These are phyloP conservation scores for Boletus eberwhitei DNA, from an alignment of 768 basidiomycete species.

Conservation along the genomic window DNA sequence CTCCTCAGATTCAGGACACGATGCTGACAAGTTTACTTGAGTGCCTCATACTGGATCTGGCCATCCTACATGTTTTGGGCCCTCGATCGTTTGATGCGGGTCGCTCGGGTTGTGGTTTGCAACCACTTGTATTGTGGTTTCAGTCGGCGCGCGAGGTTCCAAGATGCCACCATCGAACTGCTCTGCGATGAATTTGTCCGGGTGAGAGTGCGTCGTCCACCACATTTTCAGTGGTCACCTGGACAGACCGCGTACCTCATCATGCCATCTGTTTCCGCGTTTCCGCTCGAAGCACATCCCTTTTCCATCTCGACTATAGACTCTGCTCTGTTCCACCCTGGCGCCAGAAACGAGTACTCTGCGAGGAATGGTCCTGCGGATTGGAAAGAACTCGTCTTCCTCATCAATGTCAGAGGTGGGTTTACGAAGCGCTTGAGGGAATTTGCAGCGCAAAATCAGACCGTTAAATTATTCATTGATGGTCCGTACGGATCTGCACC, in stretches of 20 bases:
- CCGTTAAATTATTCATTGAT: constrained; percentile 50
- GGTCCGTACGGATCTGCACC: constrained; percentile 55
- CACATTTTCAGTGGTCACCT: constrained; percentile 48
- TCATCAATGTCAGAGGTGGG: constrained; percentile 56
- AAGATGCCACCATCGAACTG: constrained; percentile 41
- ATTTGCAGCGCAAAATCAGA: constrained; percentile 26
- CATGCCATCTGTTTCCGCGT: constrained; percentile 43
- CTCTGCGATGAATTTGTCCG: constrained; percentile 47
- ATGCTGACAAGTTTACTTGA: neutral
- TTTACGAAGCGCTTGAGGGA: constrained; percentile 52
- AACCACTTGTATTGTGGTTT: constrained; percentile 42
- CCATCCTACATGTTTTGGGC: constrained; percentile 32
- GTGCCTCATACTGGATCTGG: constrained; percentile 29
- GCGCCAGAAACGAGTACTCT: neutral
- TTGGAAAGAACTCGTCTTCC: constrained; percentile 49
- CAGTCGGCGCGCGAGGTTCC: constrained; percentile 19
- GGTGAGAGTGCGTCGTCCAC: constrained; percentile 42
- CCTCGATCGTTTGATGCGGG: constrained; percentile 49
- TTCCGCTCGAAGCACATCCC: constrained; percentile 55
- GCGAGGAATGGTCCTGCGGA: neutral
- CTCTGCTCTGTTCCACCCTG: constrained; percentile 15
- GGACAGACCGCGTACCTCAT: constrained; percentile 55
- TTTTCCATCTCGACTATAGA: constrained; percentile 57
- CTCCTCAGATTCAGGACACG: neutral
- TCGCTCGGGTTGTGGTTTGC: constrained; percentile 41